These are phyloP conservation scores for Ustilago lituana DNA, from an alignment of 1,284 basidiomycete species.

Conservation along the genomic window DNA sequence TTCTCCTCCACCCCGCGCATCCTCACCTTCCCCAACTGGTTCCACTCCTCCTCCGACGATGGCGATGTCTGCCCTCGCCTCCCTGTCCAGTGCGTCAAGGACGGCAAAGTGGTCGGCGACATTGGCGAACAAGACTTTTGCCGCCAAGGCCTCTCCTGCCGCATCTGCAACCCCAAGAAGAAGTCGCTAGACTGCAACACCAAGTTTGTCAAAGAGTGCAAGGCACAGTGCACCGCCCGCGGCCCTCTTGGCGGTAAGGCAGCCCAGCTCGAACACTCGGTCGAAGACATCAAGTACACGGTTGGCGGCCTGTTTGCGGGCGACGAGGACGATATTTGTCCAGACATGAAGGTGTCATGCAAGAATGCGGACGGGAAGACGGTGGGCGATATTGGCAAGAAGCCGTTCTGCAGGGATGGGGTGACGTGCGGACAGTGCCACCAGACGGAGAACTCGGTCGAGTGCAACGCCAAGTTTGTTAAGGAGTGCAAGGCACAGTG, in stretches of 20 bases:
- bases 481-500: conserved; percentile 46
- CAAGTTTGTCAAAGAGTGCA: conserved; percentile 42
- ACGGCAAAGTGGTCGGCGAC: conserved; percentile 47
- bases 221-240: conserved; percentile 33
- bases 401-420: conserved; percentile 46
- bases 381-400: conserved; percentile 47
- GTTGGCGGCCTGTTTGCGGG: conserved; percentile 4
- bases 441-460: conserved; percentile 47
- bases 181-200: conserved; percentile 51
- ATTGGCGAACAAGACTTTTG: conserved; percentile 44
- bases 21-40: conserved; percentile 48
- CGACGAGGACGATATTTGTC: conserved; percentile 50
- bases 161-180: conserved; percentile 38
- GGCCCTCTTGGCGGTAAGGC: conserved; percentile 48
- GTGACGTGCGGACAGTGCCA: conserved; percentile 41
- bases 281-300: not conserved
- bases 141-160: conserved; percentile 31
- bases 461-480: conserved; percentile 46
- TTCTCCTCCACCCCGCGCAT: conserved; percentile 30
- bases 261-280: not conserved
- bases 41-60: conserved; percentile 22
- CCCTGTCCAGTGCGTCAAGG: conserved; percentile 36
- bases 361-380: conserved; percentile 42
- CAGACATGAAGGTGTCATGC: conserved; percentile 48
- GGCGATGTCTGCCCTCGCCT: conserved; percentile 45